Evolutionary conservation across 306 rosid species (phyloP), one percentile per base, ranked within the genome.

Genomic region (Quillaja saponaria): DNA sequence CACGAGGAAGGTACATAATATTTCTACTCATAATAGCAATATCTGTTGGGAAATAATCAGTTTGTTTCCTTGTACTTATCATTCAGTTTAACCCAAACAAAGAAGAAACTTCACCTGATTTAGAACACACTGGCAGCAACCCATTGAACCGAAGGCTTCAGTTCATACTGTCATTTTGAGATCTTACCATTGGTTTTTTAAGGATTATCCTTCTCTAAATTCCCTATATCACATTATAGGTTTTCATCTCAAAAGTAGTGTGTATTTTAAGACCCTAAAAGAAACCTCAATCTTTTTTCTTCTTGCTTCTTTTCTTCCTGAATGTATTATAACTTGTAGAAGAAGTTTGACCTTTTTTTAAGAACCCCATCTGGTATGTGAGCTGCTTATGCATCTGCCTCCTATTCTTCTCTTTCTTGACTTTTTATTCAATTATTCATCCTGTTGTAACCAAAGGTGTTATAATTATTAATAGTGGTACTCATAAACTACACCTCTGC

Each of bases 1-100:
- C 13, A 56, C 79, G 60, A 84, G 96, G 83, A 91, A 91, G 96
- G 97, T 91, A 73, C 33, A 6, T 12, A 45, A 64, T 59, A 37
- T 34, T 61, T 50, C 61, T 61, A 50, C 63, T 50, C 42, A 21
- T 38, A 41, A 48, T 35, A 63, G 14, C 13, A 58, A 18, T 39
- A 39, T 21, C 64, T 64, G 9, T 48, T 50, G 38, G 49, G 54
- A 31, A 66, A 53, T 49, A 16, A 12, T 58, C 44, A 52, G 48
- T 41, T 35, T 67, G 20, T 71, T 66, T 52, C 45, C 51, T 50
- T 72, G 39, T 45, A 55, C 42, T 18, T 50, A 34, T 37, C 47
- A 5, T 46, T 61, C 63, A 19, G 50, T 40, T 57, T 13, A 54
- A 15, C 6, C 1, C 10, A 33, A 25, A 17, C 7, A 0, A 33